phyloP scores from a whole-genome alignment of 1,284 basidiomycete species.

The Trichosporon inkin region DNA sequence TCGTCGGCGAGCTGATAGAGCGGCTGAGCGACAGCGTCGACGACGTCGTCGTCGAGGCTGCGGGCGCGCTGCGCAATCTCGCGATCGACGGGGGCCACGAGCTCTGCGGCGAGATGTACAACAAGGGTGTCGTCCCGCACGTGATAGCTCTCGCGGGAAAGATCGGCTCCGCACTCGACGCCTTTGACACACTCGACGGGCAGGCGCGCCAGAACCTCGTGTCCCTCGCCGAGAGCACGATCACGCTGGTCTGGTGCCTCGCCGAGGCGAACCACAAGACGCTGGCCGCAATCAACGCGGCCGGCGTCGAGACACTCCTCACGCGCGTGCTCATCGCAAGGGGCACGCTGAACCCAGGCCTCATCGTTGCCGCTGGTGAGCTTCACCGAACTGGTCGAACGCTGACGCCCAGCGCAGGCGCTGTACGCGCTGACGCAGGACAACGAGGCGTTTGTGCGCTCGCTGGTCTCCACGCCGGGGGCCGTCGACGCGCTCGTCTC shows the following conservation, averaged over 20 bases:
- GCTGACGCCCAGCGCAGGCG: conserved; percentile 64
- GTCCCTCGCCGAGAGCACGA: conserved; percentile 81
- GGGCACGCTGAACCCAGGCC: conserved; percentile 62
- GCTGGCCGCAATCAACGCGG: conserved; percentile 74
- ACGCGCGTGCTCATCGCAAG: conserved; percentile 73
- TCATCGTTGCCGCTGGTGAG: conserved; percentile 72
- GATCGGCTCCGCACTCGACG: conserved; percentile 21
- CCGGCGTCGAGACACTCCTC: conserved; percentile 69
- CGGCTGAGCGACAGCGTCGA: conserved; percentile 77
- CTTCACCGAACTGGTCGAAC: background rate
- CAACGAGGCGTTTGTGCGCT: conserved; percentile 64
- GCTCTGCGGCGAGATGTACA: conserved; percentile 92
- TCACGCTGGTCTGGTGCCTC: conserved; percentile 86
- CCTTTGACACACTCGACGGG: background rate
- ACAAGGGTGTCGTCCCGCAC: conserved; percentile 78
- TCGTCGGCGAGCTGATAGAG: conserved; percentile 78
- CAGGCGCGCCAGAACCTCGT: conserved; percentile 68
- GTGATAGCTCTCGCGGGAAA: conserved; percentile 42
- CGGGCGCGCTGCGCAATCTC: conserved; percentile 78
- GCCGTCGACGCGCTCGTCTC: conserved; percentile 69
- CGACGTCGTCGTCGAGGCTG: conserved; percentile 79
- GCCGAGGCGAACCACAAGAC: conserved; percentile 81
- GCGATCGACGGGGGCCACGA: conserved; percentile 91
- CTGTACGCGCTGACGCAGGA: conserved; percentile 86
- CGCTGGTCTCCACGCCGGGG: conserved; percentile 60